Evolutionary conservation across 1,139 yeast genomes (phyloP), one percentile per base, ranked within the genome.

Genomic region (Keqinozyma sinolaborantium): DNA sequence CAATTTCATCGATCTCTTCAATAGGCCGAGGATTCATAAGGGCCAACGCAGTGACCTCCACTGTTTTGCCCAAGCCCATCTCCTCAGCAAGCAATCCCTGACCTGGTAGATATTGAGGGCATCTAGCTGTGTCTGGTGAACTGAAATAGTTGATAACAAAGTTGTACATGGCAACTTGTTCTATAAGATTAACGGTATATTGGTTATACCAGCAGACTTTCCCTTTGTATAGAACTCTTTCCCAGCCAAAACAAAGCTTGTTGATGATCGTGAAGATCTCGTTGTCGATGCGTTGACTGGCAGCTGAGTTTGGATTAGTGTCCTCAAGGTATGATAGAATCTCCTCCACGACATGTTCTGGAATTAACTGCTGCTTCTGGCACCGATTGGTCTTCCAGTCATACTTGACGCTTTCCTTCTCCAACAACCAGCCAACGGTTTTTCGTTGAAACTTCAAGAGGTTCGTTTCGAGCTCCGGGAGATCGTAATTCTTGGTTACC

Each of bases 41-140:
- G 0, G 82, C 58, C 23, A 88, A 58, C 0, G 95, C 68, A 2
- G 87, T 66, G 5, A 87, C 64, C 52, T 92, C 98, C 2, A 92
- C 80, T 0, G 97, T 90, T 51, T 92, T 92, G 0, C 98, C 98
- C 4, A 92, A 68, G 0, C 98, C 97, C 98, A 92, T 92, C 56
- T 92, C 97, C 51, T 90, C 97, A 1, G 94, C 83, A 24, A 90
- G 55, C 6, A 90, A 59, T 0, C 92, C 95, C 35, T 70, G 71
- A 0, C 87, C 90, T 2, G 72, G 73, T 5, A 61, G 32, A 4
- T 32, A 33, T 9, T 46, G 3, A 41, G 48, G 23, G 28, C 40
- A 4, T 25, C 26, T 20, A 37, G 41, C 10, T 7, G 40, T 40
- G 13, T 37, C 41, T 2, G 30, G 16, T 7, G 40, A 42, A 3